These are phyloP conservation scores for Eragrostis tef DNA, from an alignment of 202 grass and related monocot species.

Conservation along the genomic window DNA sequence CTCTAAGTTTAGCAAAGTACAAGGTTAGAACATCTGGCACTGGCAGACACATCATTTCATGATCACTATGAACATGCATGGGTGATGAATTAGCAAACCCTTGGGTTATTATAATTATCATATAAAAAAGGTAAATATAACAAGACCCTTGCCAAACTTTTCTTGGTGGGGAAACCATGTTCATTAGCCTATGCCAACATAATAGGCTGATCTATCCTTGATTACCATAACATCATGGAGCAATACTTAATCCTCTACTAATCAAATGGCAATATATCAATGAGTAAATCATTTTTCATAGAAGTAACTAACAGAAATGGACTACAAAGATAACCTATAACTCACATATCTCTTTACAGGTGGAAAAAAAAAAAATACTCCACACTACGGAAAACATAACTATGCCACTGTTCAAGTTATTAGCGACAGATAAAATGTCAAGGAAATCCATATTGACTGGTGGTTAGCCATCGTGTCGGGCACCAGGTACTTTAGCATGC, in stretches of 20 bases:
- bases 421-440: background rate
- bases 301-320: background rate
- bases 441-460: background rate
- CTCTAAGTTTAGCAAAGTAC: background rate
- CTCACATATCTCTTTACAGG: too few relatives aligned
- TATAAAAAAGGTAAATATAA: background rate
- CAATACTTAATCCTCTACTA: background rate
- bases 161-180: background rate
- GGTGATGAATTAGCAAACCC: background rate
- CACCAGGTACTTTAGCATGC: slow-evolving; percentile 3
- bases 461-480: background rate
- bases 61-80: background rate
- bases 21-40: background rate
- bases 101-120: too few relatives aligned
- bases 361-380: too few relatives aligned
- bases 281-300: slow-evolving; percentile 12
- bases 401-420: background rate
- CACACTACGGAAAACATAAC: too few relatives aligned
- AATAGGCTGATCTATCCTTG: background rate
- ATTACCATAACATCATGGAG: background rate
- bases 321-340: slow-evolving; percentile 5
- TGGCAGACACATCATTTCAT: background rate
- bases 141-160: background rate
- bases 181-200: background rate
- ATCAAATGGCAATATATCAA: background rate